These are phyloP conservation scores for Neurospora cerealis DNA, from an alignment of 495 filamentous ascomycete genomes.

Conservation along the genomic window DNA sequence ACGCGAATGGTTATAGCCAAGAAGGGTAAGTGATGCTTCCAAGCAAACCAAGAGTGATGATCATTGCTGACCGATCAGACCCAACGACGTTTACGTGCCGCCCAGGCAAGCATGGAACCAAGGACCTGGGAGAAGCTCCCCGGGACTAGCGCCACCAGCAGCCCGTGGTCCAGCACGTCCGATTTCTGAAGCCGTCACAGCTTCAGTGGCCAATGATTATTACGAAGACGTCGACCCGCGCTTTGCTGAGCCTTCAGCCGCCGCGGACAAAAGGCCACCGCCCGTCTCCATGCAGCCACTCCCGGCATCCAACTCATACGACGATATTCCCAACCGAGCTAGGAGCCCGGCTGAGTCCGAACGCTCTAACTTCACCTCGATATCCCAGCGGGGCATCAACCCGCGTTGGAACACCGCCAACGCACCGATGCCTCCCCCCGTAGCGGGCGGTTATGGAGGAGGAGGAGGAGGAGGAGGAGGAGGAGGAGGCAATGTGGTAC, in stretches of 20 bases:
- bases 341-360: conserved; percentile 70
- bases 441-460: conserved; percentile 13
- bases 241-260: conserved; percentile 45
- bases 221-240: conserved; percentile 93
- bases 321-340: conserved; percentile 55
- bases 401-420: conserved; percentile 58
- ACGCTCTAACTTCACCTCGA: conserved; percentile 70
- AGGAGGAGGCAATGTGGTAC: conserved; percentile 4
- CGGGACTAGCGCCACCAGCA: conserved; percentile 22
- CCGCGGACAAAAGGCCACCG: conserved; percentile 15
- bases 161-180: conserved; percentile 20
- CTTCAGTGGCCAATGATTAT: conserved; percentile 45
- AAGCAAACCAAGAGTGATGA: neutral
- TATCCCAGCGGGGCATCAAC: conserved; percentile 78
- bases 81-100: conserved; percentile 49
- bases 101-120: conserved; percentile 51
- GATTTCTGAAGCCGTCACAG: conserved; percentile 15
- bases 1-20: conserved; percentile 57
- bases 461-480: neutral
- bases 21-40: conserved; percentile 52
- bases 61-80: neutral
- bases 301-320: conserved; percentile 22
- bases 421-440: conserved; percentile 27
- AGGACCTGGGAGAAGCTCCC: conserved; percentile 34
- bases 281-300: conserved; percentile 17